Conservation (phyloP, 441 rosid species). For the Erodium chrysanthum region DNA sequence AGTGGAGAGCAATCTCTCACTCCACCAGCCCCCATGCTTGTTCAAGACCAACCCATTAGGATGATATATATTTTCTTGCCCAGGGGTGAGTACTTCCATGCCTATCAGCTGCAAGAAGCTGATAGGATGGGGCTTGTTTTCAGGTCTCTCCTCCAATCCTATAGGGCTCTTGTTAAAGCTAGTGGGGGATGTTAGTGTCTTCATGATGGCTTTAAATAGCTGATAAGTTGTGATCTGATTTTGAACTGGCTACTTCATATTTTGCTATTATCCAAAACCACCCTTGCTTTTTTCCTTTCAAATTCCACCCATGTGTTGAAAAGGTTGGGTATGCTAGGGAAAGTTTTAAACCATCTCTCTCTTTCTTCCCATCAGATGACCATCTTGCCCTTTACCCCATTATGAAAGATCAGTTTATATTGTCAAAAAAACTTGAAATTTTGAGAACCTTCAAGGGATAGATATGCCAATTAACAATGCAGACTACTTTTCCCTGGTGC, state of each 20-base stretch:
- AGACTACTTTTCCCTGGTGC: slow-evolving; percentile 16
- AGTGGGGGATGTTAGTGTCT: slow-evolving; percentile 24
- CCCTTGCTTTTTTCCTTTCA: slow-evolving; percentile 6
- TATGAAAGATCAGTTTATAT: no score
- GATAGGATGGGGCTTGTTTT: slow-evolving; percentile 18
- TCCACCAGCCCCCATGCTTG: slow-evolving; percentile 21
- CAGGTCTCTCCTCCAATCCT: slow-evolving; percentile 13
- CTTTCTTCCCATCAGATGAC: slow-evolving; percentile 19
- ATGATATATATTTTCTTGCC: slow-evolving; percentile 17
- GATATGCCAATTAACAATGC: slow-evolving; percentile 18
- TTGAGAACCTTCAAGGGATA: slow-evolving; percentile 13
- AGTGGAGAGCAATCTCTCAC: slow-evolving; percentile 21
- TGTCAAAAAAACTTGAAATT: no score
- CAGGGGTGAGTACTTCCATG: slow-evolving; percentile 17
- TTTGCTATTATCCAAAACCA: slow-evolving; percentile 22
- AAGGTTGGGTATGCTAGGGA: slow-evolving; percentile 22
- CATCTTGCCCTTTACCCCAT: slow-evolving; percentile 19
- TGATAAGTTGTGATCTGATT: slow-evolving; percentile 12
- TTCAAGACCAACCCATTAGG: slow-evolving; percentile 27
- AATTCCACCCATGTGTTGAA: slow-evolving; percentile 1
- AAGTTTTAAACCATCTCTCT: slow-evolving; percentile 21
- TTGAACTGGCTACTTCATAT: background rate
- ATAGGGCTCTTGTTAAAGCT: slow-evolving; percentile 26
- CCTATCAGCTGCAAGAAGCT: slow-evolving; percentile 25
- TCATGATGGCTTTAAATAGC: slow-evolving; percentile 36